A percentile compares a stretch with the other conserved stretches of the same genome.
Conservation (phyloP, 805 yeast genomes). For the Metschnikowia similis region DNA sequence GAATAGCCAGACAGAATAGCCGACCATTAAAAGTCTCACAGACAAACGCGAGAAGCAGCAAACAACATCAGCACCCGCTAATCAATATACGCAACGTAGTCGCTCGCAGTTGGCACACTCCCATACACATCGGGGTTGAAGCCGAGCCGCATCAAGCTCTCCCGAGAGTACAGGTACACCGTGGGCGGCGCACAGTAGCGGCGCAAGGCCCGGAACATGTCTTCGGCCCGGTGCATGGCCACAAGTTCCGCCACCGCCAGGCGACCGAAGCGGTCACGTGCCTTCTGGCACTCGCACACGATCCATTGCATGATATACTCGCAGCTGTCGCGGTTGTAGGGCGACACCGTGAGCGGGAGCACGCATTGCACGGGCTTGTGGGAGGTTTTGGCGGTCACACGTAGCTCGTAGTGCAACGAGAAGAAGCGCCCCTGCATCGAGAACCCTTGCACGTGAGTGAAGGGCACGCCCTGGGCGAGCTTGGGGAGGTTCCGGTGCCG, state of each 20-base stretch:
- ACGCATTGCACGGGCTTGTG: slow-evolving; percentile 47
- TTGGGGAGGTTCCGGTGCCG: slow-evolving; percentile 21
- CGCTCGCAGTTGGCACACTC: slow-evolving; percentile 11
- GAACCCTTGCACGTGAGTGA: slow-evolving; percentile 47
- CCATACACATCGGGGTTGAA: slow-evolving; percentile 33
- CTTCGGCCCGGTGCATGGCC: slow-evolving; percentile 17
- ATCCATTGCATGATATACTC: slow-evolving; percentile 52
- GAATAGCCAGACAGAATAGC: too few species aligned
- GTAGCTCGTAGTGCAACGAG: slow-evolving; percentile 48
- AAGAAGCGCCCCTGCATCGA: slow-evolving; percentile 50
- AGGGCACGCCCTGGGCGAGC: slow-evolving; percentile 36
- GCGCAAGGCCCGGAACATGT: slow-evolving; percentile 18
- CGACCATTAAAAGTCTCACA: too few species aligned
- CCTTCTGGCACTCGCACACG: slow-evolving; percentile 46
- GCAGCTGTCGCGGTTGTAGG: slow-evolving; percentile 46
- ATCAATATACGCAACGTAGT: slow-evolving; percentile 10
- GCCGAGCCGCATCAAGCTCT: slow-evolving; percentile 40
- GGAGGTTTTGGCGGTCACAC: slow-evolving; percentile 44
- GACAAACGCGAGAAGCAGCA: too few species aligned
- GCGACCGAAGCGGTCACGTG: slow-evolving; percentile 35
- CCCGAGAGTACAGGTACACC: slow-evolving; percentile 25
- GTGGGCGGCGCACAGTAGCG: slow-evolving; percentile 25
- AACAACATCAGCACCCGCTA: neutral
- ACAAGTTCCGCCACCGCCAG: slow-evolving; percentile 21
- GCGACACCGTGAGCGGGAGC: slow-evolving; percentile 52